Evolutionary conservation across 2,329 filamentous ascomycete genomes (phyloP), one percentile per base, ranked within the genome.

Genomic region (Teratosphaeria gauchensis): DNA sequence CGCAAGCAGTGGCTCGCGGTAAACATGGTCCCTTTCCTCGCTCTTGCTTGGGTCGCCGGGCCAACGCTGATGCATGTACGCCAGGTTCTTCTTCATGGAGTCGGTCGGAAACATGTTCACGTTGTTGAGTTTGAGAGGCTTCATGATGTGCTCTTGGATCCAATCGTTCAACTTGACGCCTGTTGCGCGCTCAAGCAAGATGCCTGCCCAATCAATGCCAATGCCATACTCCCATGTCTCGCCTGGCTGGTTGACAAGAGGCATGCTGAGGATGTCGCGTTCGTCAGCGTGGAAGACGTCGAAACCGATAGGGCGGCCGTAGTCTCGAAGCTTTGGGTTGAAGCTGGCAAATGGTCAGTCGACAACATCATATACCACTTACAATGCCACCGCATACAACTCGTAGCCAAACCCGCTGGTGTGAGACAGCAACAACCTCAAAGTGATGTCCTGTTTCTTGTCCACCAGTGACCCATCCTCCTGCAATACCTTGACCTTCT

Each of bases 191-290:
- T 80, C 76, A 35, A 80, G 69, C 12, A 76, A 68, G 31, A 79
- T 73, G 46, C 78, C 78, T 1, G 77, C 77, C 77, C 77, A 80
- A 67, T 81, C 78, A 56, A 79, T 74, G 62, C 73, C 75, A 57
- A 75, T 73, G 60, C 68, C 61, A 52, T 88, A 87, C 58, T 82
- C 77, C 81, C 83, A 88, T 2, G 74, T 74, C 28, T 80, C 77
- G 0, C 85, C 85, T 0, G 86, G 85, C 62, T 88, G 83, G 62
- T 85, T 83, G 1, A 87, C 68, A 16, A 89, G 69, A 0, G 84
- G 82, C 58, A 72, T 69, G 12, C 72, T 67, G 38, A 78, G 65
- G 51, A 86, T 73, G 28, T 83, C 83, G 33, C 76, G 74, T 16
- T 78, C 66, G 5, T 81, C 74, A 0, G 80, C 80, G 0, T 78